phyloP scores from a whole-genome alignment of 805 yeast genomes.

The Kodamaea sagamina region DNA sequence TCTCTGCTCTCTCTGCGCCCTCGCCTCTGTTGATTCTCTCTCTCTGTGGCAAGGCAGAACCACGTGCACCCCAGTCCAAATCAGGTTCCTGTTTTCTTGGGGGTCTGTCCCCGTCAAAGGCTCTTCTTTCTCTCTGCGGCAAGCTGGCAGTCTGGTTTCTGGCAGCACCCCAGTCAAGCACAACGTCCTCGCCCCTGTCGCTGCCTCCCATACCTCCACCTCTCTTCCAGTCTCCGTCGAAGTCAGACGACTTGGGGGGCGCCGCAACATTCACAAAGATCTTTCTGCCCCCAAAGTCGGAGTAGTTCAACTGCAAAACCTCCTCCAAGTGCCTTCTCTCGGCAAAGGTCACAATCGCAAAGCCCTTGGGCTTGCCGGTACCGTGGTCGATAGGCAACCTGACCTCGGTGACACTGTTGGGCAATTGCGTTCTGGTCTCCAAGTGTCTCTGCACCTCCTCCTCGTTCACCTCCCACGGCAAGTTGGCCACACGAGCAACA shows the following conservation, averaged over 20 bases:
- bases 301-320: constrained; percentile 47
- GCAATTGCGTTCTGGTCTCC: constrained; percentile 54
- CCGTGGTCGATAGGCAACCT: constrained; percentile 69
- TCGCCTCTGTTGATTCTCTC: constrained; percentile 25
- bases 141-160: constrained; percentile 31
- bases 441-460: constrained; percentile 61
- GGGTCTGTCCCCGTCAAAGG: constrained; percentile 22
- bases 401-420: constrained; percentile 57
- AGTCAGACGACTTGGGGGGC: constrained; percentile 49
- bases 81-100: constrained; percentile 54
- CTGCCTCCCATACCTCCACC: constrained; percentile 14
- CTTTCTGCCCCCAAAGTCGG: constrained; percentile 50
- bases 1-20: constrained; percentile 24
- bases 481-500: constrained; percentile 84
- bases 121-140: constrained; percentile 32
- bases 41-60: constrained; percentile 21
- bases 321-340: constrained; percentile 51
- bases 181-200: constrained; percentile 33
- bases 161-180: constrained; percentile 48
- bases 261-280: constrained; percentile 61
- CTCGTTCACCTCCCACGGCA: constrained; percentile 81
- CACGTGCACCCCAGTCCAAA: constrained; percentile 60
- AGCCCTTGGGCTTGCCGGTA: constrained; percentile 63
- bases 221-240: constrained; percentile 47
- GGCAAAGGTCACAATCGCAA: constrained; percentile 54